Conservation (phyloP, 805 yeast genomes). For the Lipomyces sp. region DNA sequence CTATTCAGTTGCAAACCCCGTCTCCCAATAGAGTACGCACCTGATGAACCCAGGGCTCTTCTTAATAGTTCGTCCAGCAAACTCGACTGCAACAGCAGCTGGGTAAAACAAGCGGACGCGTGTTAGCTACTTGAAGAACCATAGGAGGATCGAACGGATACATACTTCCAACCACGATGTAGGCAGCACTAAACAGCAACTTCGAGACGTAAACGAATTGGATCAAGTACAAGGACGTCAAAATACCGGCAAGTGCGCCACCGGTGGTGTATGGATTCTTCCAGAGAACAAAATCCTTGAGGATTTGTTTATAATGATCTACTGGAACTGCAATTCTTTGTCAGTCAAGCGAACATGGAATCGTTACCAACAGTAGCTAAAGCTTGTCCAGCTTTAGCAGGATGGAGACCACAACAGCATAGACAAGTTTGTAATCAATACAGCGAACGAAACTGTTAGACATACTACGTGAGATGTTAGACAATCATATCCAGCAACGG, state of each 20-base stretch:
- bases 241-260: conserved; percentile 6
- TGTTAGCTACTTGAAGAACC: background rate
- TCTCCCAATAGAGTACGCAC: background rate
- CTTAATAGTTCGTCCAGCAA: conserved; percentile 22
- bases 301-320: conserved; percentile 15
- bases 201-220: conserved; percentile 14
- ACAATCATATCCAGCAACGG: no score
- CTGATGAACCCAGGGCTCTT: conserved; percentile 20
- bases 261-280: conserved; percentile 14
- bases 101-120: no score
- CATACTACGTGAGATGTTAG: no score
- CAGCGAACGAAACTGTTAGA: no score
- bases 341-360: no score
- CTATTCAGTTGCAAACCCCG: background rate
- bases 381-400: no score
- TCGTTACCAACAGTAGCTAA: background rate
- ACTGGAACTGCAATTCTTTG: no score
- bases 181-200: conserved; percentile 15
- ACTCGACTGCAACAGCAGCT: conserved; percentile 23
- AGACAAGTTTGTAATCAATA: no score
- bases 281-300: conserved; percentile 20
- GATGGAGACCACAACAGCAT: no score
- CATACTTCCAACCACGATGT: conserved; percentile 20
- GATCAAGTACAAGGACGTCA: conserved; percentile 4
- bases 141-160: background rate